Conservation (phyloP, 164 flowering plant genomes). For the Akebia trifoliata region DNA sequence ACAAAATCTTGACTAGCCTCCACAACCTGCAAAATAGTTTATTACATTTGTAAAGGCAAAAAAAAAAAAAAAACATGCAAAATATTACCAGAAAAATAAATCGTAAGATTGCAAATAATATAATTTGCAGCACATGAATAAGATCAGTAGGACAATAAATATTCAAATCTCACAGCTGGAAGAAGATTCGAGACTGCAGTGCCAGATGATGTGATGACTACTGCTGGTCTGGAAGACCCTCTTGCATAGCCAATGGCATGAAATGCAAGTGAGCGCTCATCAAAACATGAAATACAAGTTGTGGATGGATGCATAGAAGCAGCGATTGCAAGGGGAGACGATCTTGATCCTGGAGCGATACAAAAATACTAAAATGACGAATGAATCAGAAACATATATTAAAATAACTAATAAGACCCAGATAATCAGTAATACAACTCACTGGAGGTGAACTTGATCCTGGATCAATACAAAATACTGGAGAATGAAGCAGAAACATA, state of each 20-base stretch:
- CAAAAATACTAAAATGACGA: constrained; percentile 73
- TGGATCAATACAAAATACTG: constrained; percentile 55
- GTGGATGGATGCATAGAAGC: constrained; percentile 69
- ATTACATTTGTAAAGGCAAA: neutral
- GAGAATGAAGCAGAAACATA: neutral
- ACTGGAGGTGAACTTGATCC: constrained; percentile 78
- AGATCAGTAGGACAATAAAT: neutral
- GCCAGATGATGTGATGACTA: constrained; percentile 90
- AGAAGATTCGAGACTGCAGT: constrained; percentile 98
- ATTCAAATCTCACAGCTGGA: constrained; percentile 73
- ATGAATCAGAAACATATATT: constrained; percentile 27
- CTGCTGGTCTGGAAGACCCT: constrained; percentile 79
- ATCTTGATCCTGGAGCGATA: constrained; percentile 98
- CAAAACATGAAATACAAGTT: constrained; percentile 77
- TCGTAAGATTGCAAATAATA: neutral
- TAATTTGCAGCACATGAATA: neutral
- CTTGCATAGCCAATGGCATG: constrained; percentile 93
- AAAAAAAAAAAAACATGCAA: neutral
- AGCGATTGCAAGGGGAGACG: constrained; percentile 91
- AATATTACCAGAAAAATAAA: neutral
- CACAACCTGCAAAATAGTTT: constrained; percentile 58
- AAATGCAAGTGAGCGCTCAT: constrained; percentile 90
- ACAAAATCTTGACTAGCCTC: constrained; percentile 92
- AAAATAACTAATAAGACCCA: constrained; percentile 4
- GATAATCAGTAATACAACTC: neutral